Conservation (phyloP, 208 protist genomes). For the Crithidia fasciculata region DNA sequence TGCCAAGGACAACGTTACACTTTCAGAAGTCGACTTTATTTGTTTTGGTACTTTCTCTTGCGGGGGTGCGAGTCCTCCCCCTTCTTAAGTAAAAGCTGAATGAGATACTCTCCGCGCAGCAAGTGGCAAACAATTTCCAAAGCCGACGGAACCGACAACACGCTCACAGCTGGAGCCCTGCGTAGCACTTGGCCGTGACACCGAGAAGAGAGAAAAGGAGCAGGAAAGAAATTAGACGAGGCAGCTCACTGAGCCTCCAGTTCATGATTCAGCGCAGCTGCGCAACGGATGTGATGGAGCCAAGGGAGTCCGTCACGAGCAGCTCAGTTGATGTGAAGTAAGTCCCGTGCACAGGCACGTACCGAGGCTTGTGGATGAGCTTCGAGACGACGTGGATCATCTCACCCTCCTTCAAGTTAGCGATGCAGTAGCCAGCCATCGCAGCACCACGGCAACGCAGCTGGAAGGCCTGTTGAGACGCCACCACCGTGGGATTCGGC, state of each 20-base stretch:
- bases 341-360: conserved; percentile 70
- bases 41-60: no score
- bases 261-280: conserved; percentile 12
- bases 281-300: conserved; percentile 61
- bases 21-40: no score
- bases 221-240: not conserved
- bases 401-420: conserved; percentile 57
- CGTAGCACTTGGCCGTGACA: not conserved
- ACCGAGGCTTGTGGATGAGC: conserved; percentile 74
- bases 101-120: no score
- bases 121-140: no score
- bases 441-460: conserved; percentile 72
- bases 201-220: not conserved
- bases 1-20: no score
- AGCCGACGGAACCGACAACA: no score
- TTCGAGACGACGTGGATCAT: conserved; percentile 86
- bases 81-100: no score
- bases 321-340: conserved; percentile 85
- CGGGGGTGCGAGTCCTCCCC: no score
- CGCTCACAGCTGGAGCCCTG: no score
- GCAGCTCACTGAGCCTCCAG: no score
- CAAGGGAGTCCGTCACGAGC: conserved; percentile 78
- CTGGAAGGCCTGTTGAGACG: conserved; percentile 32
- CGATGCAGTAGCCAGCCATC: conserved; percentile 61
- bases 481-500: not conserved